Evolutionary conservation across 139 green algal species (phyloP).

Genomic region (Tetraselmis chui): DNA sequence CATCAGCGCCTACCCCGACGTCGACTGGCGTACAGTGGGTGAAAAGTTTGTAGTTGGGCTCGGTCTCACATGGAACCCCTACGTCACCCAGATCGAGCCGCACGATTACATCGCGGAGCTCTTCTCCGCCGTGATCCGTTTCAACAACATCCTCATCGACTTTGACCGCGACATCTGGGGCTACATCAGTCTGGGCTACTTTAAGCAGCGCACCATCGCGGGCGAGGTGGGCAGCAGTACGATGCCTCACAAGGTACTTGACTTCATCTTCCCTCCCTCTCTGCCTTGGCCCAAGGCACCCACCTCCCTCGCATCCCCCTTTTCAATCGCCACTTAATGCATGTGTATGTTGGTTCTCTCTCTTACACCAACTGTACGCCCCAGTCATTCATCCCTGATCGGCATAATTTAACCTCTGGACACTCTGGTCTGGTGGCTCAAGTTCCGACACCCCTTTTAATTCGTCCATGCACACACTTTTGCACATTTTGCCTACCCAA

Average conservation of each 20-base stretch:
- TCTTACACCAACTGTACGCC: no score
- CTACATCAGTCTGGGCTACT: constrained; percentile 99
- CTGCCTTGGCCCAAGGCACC: no score
- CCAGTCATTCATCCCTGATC: no score
- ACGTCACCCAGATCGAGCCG: constrained; percentile 96
- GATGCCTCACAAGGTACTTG: constrained; percentile 99
- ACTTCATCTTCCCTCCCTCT: no score
- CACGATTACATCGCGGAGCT: constrained; percentile 99
- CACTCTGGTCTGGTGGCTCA: no score
- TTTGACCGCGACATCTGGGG: constrained; percentile 96
- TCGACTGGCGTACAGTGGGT: constrained; percentile 85
- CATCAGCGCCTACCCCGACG: constrained; percentile 87
- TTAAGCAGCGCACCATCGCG: constrained; percentile 74
- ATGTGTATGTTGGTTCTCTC: no score
- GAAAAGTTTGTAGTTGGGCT: constrained; percentile 69
- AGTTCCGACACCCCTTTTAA: no score
- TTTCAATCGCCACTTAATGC: no score
- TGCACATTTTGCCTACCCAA: no score
- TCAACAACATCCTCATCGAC: constrained; percentile 96
- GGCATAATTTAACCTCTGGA: no score
- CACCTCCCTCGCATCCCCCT: no score
- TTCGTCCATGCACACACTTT: no score
- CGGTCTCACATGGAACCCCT: constrained; percentile 81
- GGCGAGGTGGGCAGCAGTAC: constrained; percentile 89
- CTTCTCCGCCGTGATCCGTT: constrained; percentile 75